Conservation (phyloP, 2,329 filamentous ascomycete genomes). For the Talaromyces sp. region DNA sequence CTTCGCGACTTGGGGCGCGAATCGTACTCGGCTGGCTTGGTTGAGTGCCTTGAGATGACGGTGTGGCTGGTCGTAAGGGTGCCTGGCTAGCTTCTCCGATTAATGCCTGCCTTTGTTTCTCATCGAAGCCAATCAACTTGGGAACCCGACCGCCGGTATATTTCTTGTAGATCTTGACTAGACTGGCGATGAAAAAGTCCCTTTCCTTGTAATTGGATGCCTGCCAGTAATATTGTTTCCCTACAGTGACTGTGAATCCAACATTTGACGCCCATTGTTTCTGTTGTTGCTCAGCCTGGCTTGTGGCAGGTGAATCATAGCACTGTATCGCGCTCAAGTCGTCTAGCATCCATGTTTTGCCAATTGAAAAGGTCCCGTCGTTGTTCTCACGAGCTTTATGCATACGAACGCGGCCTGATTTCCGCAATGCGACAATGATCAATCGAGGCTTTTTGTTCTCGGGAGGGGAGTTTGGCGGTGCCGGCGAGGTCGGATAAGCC, state of each 20-base stretch:
- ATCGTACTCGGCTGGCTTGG: slow-evolving; percentile 30
- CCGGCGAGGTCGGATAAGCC: slow-evolving; percentile 74
- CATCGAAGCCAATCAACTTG: slow-evolving; percentile 76
- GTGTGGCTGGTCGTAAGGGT: slow-evolving; percentile 24
- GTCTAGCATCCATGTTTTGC: slow-evolving; percentile 96
- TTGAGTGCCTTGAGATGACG: slow-evolving; percentile 27
- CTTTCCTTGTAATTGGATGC: slow-evolving; percentile 92
- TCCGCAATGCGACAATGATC: slow-evolving; percentile 89
- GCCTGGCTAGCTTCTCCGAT: slow-evolving; percentile 47
- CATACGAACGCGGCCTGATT: slow-evolving; percentile 86
- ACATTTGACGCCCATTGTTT: slow-evolving; percentile 75
- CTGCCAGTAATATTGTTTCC: slow-evolving; percentile 97
- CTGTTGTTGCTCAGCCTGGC: slow-evolving; percentile 57
- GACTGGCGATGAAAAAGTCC: slow-evolving; percentile 94
- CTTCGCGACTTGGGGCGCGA: slow-evolving; percentile 39
- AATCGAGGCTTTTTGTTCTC: slow-evolving; percentile 82
- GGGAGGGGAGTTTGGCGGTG: slow-evolving; percentile 71
- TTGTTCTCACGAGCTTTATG: slow-evolving; percentile 96
- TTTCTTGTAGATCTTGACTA: slow-evolving; percentile 95
- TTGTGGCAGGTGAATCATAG: slow-evolving; percentile 61
- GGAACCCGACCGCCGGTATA: slow-evolving; percentile 86
- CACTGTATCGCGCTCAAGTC: slow-evolving; percentile 82
- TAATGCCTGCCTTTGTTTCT: slow-evolving; percentile 71
- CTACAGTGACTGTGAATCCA: slow-evolving; percentile 83
- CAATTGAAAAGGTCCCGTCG: slow-evolving; percentile 92